These are phyloP conservation scores for Saccharomycopsis oosterbeekiorum DNA, from an alignment of 805 yeast species.

Conservation along the genomic window DNA sequence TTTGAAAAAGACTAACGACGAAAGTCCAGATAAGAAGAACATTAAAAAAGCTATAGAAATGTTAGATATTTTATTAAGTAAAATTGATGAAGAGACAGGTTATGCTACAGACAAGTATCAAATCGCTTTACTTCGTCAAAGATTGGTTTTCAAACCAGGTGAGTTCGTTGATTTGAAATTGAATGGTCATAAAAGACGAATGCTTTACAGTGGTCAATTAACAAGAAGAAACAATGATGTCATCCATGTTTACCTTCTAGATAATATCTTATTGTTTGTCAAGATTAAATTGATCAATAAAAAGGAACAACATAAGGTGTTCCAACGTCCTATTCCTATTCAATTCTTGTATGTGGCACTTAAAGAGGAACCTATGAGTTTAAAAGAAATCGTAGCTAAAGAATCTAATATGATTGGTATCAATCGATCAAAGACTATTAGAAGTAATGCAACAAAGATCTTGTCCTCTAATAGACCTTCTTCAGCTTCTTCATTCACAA, in stretches of 20 bases:
- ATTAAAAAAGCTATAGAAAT: slow-evolving; percentile 65
- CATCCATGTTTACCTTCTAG: slow-evolving; percentile 79
- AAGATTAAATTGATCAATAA: slow-evolving; percentile 80
- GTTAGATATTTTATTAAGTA: slow-evolving; percentile 63
- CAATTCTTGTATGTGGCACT: slow-evolving; percentile 67
- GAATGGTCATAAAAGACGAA: slow-evolving; percentile 69
- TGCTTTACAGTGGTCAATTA: slow-evolving; percentile 69
- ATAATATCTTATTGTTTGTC: slow-evolving; percentile 77
- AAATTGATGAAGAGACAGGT: slow-evolving; percentile 81
- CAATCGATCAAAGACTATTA: neutral
- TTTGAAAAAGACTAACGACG: slow-evolving; percentile 70
- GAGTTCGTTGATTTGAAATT: slow-evolving; percentile 82
- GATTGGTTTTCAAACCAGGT: slow-evolving; percentile 68
- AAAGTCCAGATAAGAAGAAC: slow-evolving; percentile 59
- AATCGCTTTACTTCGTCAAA: slow-evolving; percentile 75
- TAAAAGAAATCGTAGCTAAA: slow-evolving; percentile 32
- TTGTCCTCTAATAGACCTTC: neutral
- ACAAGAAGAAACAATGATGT: slow-evolving; percentile 70
- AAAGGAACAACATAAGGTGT: slow-evolving; percentile 84
- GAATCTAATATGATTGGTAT: slow-evolving; percentile 14
- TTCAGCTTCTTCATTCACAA: neutral
- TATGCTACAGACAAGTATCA: slow-evolving; percentile 89
- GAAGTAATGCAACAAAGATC: neutral
- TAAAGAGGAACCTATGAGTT: slow-evolving; percentile 67
- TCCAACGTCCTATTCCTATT: slow-evolving; percentile 78